These are phyloP conservation scores for Tilletia setariae DNA, from an alignment of 1,284 basidiomycete genomes.

Conservation along the genomic window DNA sequence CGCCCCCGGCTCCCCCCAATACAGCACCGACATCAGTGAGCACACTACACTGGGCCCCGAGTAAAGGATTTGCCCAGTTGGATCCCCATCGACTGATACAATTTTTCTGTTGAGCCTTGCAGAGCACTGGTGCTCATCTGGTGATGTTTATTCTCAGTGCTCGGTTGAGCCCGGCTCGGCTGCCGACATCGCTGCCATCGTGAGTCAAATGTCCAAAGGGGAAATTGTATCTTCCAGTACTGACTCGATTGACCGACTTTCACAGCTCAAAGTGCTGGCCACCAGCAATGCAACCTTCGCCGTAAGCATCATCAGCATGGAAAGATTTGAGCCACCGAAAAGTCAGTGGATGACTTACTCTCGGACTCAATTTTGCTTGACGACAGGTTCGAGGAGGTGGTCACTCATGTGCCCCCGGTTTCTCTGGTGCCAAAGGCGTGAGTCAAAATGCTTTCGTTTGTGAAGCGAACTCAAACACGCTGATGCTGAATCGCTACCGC, in stretches of 20 bases:
- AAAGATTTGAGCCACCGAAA: too few species aligned
- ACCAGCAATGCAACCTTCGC: not conserved
- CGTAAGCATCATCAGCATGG: not conserved
- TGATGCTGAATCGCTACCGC: too few species aligned
- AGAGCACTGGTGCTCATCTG: constrained; percentile 12
- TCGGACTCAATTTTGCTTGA: not conserved
- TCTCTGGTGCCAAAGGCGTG: constrained; percentile 61
- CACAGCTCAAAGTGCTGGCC: constrained; percentile 23
- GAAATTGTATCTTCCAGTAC: too few species aligned
- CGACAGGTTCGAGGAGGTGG: constrained; percentile 61
- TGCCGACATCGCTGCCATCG: constrained; percentile 21
- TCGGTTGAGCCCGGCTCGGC: constrained; percentile 21
- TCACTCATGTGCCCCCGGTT: constrained; percentile 60
- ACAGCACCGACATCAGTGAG: constrained; percentile 1
- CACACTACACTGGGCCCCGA: too few species aligned
- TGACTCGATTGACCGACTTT: too few species aligned
- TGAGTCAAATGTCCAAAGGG: constrained; percentile 17
- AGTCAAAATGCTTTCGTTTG: too few species aligned
- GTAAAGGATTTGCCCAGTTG: not conserved
- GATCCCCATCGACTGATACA: not conserved
- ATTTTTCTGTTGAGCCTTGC: not conserved
- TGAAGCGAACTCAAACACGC: too few species aligned
- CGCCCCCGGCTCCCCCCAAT: not conserved
- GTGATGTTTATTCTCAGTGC: constrained; percentile 16
- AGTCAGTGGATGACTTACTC: too few species aligned